phyloP scores from a whole-genome alignment of 139 green algal species.

The Mychonastes homosphaera region DNA sequence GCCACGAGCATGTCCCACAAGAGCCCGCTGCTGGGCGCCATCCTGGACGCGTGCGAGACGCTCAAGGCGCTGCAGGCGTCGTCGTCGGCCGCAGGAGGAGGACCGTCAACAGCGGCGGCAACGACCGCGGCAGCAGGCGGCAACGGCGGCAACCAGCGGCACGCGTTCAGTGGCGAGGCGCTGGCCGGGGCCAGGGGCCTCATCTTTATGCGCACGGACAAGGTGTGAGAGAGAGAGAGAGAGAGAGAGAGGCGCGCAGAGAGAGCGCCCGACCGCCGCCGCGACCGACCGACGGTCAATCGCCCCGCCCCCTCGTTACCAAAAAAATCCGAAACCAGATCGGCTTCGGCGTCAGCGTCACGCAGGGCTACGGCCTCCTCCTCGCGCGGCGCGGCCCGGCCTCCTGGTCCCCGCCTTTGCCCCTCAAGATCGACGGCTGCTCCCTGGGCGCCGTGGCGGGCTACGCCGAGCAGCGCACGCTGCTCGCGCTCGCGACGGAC shows the following conservation, averaged over 20 bases:
- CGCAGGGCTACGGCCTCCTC: conserved; percentile 39
- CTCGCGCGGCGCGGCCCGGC: conserved; percentile 10
- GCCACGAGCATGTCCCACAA: no score
- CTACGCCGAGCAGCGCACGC: conserved; percentile 37
- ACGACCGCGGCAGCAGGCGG: no score
- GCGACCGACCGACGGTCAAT: neutral
- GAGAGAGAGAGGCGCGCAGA: neutral
- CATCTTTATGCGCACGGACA: conserved; percentile 38
- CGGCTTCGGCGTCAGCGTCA: conserved; percentile 44
- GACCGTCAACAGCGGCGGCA: no score
- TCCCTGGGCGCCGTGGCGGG: conserved; percentile 41
- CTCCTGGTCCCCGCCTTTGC: conserved; percentile 38
- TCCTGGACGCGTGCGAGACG: conserved; percentile 37
- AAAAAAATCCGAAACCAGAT: conserved; percentile 18
- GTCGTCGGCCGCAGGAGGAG: no score
- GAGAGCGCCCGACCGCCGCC: neutral
- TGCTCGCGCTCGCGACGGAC: conserved; percentile 29
- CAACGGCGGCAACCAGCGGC: conserved; percentile 23
- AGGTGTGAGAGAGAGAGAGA: conserved; percentile 22
- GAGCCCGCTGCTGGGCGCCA: conserved; percentile 38
- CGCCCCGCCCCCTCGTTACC: neutral
- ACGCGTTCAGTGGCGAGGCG: conserved; percentile 8
- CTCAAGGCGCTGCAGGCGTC: conserved; percentile 27
- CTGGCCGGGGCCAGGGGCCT: conserved; percentile 25
- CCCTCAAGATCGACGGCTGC: conserved; percentile 46